Conservation (phyloP, 2,329 filamentous ascomycete species). For the Daldinia sp. region DNA sequence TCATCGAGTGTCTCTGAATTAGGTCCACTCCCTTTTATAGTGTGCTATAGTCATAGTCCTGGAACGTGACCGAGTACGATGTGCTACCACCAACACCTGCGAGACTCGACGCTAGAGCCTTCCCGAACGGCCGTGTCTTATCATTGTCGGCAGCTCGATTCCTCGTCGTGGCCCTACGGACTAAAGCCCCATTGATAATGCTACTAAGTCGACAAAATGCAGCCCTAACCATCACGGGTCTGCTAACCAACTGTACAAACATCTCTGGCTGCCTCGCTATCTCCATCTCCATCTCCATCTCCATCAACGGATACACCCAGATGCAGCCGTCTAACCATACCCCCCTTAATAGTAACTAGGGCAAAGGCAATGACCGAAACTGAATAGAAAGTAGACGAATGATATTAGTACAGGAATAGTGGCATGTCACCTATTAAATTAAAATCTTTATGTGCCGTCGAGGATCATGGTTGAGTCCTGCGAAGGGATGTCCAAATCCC, state of each 20-base stretch:
- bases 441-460: conserved; percentile 22
- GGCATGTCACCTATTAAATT: conserved; percentile 32
- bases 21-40: conserved; percentile 25
- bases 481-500: conserved; percentile 24
- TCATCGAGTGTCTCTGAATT: conserved; percentile 21
- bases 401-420: conserved; percentile 45
- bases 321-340: background rate
- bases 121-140: conserved; percentile 30
- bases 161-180: conserved; percentile 21
- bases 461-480: conserved; percentile 7
- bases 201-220: conserved; percentile 19
- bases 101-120: conserved; percentile 20
- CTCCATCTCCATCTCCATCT: background rate
- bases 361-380: background rate
- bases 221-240: conserved; percentile 1
- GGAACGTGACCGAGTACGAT: conserved; percentile 26
- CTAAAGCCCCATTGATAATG: conserved; percentile 17
- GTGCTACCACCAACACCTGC: conserved; percentile 34
- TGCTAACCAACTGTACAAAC: conserved; percentile 24
- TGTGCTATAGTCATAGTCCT: conserved; percentile 25
- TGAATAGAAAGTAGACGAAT: conserved; percentile 27
- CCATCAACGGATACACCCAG: background rate
- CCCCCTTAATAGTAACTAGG: background rate
- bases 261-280: background rate
- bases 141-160: conserved; percentile 16